Evolutionary conservation across 495 filamentous ascomycete species (phyloP).

Genomic region (Aspergillus indologenus): DNA sequence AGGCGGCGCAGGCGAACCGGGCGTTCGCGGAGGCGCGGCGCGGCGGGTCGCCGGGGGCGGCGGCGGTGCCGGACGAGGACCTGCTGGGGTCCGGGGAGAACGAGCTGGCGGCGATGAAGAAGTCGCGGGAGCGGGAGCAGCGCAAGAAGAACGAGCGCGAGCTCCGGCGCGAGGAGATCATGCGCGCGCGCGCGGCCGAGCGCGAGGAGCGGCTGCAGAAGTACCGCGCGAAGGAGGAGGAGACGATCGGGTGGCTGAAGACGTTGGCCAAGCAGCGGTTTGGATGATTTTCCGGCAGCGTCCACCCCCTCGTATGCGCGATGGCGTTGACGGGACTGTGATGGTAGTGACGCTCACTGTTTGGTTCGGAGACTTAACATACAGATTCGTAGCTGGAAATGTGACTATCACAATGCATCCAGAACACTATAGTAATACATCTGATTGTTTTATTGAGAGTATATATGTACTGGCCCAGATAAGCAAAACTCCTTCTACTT

Average conservation of each 20-base stretch:
- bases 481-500: neutral
- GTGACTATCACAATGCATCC: no score
- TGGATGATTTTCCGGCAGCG: slow-evolving; percentile 34
- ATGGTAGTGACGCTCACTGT: no score
- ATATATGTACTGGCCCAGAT: neutral
- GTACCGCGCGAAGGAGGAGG: slow-evolving; percentile 43
- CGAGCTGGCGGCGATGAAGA: slow-evolving; percentile 40
- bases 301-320: no score
- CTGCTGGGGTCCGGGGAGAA: slow-evolving; percentile 43
- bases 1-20: slow-evolving; percentile 48
- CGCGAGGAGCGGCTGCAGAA: slow-evolving; percentile 43
- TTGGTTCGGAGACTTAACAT: no score
- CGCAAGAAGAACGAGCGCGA: slow-evolving; percentile 45
- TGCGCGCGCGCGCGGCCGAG: slow-evolving; percentile 38
- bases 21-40: slow-evolving; percentile 43
- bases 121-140: slow-evolving; percentile 37
- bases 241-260: slow-evolving; percentile 46
- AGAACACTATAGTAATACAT: neutral
- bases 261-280: slow-evolving; percentile 45
- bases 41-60: slow-evolving; percentile 39
- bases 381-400: no score
- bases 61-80: slow-evolving; percentile 41
- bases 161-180: slow-evolving; percentile 42
- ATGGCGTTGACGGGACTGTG: no score
- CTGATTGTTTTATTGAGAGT: neutral